These are phyloP conservation scores for Flaveria ramosissima DNA, from an alignment of 129 eudicot species.

Conservation along the genomic window DNA sequence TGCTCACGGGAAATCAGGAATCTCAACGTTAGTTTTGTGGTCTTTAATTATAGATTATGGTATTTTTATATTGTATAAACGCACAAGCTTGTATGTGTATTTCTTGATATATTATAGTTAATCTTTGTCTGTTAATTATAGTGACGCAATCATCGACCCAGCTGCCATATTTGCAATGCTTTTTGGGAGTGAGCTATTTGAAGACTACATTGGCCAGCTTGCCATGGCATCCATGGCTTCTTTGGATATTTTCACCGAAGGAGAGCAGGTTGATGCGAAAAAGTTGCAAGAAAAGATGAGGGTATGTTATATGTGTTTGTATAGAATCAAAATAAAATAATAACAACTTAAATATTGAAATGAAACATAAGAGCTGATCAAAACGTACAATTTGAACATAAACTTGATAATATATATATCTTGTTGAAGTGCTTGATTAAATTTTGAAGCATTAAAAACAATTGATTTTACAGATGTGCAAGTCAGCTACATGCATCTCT, in stretches of 20 bases:
- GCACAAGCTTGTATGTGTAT: not conserved
- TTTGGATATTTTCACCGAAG: slow-evolving; percentile 75
- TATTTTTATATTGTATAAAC: slow-evolving; percentile 6
- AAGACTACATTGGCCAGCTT: slow-evolving; percentile 94
- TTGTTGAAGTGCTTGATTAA: not conserved
- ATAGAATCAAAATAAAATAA: not conserved
- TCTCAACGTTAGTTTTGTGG: slow-evolving; percentile 74
- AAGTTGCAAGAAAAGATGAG: slow-evolving; percentile 94
- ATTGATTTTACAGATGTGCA: not conserved
- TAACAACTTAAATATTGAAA: not conserved
- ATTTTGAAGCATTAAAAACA: not conserved
- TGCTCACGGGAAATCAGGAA: slow-evolving; percentile 85
- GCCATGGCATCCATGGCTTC: slow-evolving; percentile 99
- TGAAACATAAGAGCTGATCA: not conserved
- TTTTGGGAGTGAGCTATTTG: slow-evolving; percentile 96
- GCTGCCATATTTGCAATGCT: slow-evolving; percentile 99
- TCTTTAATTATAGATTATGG: slow-evolving; percentile 25
- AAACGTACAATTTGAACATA: not conserved
- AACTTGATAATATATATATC: not conserved
- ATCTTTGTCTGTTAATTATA: slow-evolving; percentile 37
- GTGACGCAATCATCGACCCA: slow-evolving; percentile 91
- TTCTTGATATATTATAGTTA: slow-evolving; percentile 9
- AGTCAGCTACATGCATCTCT: not conserved
- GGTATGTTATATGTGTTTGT: slow-evolving; percentile 39
- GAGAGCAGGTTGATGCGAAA: slow-evolving; percentile 78